Base-by-base conservation (phyloP, 352 stramenopile species). In the Nothophytophthora sp. region DNA sequence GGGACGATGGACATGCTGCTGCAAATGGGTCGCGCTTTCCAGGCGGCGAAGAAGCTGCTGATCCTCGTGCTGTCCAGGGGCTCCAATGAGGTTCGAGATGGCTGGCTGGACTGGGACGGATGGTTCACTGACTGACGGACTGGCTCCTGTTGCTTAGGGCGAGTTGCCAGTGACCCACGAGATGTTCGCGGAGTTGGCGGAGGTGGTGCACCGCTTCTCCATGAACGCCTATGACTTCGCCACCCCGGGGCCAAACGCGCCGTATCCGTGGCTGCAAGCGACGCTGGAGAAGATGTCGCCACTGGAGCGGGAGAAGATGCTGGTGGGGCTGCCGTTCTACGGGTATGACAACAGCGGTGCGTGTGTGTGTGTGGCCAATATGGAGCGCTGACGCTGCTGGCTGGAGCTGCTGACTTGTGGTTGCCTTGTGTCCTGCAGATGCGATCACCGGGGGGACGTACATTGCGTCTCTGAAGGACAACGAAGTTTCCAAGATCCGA, bases 211-310 rank as follows among this genome's bases (percentile, higher is more conserved):
- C 38, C 80, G 82, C 8, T 91, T 91, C 47, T 87, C 80, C 18
- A 78, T 93, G 67, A 93, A 93, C 53, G 82, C 82, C 28, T 93
- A 93, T 56, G 82, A 93, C 46, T 86, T 76, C 55, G 67, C 69
- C 35, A 41, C 43, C 1, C 80, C 74, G 11, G 82, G 82, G 0
- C 82, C 82, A 5, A 93, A 89, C 46, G 78, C 82, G 2, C 82
- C 82, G 28, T 67, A 83, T 27, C 56, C 60, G 15, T 93, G 82
- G 82, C 55, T 93, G n/a, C 51, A 81, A 27, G 57, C 51, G 35
- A 91, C 81, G 13, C 42, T 93, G 13, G 29, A 73, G 18, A 72
- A 72, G 15, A 63, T 93, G 41, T 67, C 55, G 1, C 47, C 59
- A 1, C 47, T 73, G 23, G 69, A 89, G 43, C 58, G 64, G 15